Conservation (phyloP, 164 flowering plant species). For the Saururus chinensis region DNA sequence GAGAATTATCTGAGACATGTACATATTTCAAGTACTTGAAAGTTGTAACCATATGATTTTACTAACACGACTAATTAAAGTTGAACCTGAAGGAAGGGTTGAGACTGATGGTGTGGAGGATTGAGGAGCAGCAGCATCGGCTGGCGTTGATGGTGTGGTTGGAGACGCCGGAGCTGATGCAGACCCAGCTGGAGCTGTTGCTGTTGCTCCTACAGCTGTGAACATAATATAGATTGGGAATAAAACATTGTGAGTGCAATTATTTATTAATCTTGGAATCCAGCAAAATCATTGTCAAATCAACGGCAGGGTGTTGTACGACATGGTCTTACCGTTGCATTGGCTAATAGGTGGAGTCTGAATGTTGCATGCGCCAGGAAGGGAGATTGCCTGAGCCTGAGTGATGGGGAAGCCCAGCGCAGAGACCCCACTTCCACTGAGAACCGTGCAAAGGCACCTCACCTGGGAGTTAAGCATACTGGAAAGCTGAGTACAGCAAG, state of each 20-base stretch:
- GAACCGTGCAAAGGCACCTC: constrained; percentile 52
- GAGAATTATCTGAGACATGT: background rate
- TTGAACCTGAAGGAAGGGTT: constrained; percentile 13
- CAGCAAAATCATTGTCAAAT: background rate
- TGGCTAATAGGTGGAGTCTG: constrained; percentile 55
- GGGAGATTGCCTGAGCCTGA: constrained; percentile 58
- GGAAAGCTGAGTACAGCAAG: constrained; percentile 67
- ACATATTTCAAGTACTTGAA: background rate
- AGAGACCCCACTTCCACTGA: constrained; percentile 33
- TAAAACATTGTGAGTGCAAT: background rate
- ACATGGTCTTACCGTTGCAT: constrained; percentile 39
- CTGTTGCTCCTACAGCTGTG: constrained; percentile 13
- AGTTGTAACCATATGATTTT: too few relatives aligned
- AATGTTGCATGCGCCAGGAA: constrained; percentile 65
- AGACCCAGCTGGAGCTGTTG: constrained; percentile 8
- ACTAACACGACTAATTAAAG: background rate
- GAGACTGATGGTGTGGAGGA: constrained; percentile 1
- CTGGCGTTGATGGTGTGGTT: background rate
- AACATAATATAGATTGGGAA: background rate
- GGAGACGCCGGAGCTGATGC: background rate
- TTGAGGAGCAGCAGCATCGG: too few relatives aligned
- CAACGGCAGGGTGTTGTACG: too few relatives aligned
- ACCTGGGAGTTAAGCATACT: constrained; percentile 47
- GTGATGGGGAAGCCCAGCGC: constrained; percentile 50
- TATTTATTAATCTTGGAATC: background rate